phyloP scores from a whole-genome alignment of 257 asterid species.

The Coffea eugenioides region DNA sequence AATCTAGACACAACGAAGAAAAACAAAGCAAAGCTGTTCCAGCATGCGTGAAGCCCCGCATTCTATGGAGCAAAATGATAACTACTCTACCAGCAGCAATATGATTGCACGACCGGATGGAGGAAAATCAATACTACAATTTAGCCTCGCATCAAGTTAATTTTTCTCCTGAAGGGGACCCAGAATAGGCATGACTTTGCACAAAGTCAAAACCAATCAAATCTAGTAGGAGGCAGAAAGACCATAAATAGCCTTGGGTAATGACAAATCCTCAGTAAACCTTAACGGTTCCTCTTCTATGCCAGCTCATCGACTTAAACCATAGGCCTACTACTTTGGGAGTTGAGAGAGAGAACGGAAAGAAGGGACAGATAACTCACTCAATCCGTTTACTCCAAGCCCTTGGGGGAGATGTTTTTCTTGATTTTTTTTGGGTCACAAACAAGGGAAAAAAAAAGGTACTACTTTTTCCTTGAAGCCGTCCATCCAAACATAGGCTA shows the following conservation, averaged over 20 bases:
- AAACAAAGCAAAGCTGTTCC: background rate
- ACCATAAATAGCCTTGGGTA: background rate
- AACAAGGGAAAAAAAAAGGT: background rate
- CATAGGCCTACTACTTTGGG: background rate
- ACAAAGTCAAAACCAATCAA: background rate
- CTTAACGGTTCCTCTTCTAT: constrained; percentile 1
- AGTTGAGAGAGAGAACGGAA: too few relatives aligned
- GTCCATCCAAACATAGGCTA: background rate
- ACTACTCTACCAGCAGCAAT: constrained; percentile 12
- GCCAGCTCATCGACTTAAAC: background rate
- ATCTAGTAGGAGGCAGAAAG: constrained; percentile 4
- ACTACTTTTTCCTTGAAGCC: background rate
- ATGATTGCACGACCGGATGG: constrained; percentile 15
- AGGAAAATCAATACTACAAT: constrained; percentile 10
- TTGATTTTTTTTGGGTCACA: background rate
- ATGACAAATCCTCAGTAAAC: background rate
- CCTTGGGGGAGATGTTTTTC: background rate
- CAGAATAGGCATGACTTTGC: constrained; percentile 22
- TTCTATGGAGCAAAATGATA: constrained; percentile 16
- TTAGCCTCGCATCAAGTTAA: constrained; percentile 2
- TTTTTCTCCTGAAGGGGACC: constrained; percentile 17
- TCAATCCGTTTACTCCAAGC: too few relatives aligned
- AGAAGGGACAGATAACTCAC: too few relatives aligned
- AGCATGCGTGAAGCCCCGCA: constrained; percentile 29
- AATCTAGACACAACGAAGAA: background rate